Evolutionary conservation across 1,284 basidiomycete genomes (phyloP).

Genomic region (Cutaneotrichosporon cyanovorans): DNA sequence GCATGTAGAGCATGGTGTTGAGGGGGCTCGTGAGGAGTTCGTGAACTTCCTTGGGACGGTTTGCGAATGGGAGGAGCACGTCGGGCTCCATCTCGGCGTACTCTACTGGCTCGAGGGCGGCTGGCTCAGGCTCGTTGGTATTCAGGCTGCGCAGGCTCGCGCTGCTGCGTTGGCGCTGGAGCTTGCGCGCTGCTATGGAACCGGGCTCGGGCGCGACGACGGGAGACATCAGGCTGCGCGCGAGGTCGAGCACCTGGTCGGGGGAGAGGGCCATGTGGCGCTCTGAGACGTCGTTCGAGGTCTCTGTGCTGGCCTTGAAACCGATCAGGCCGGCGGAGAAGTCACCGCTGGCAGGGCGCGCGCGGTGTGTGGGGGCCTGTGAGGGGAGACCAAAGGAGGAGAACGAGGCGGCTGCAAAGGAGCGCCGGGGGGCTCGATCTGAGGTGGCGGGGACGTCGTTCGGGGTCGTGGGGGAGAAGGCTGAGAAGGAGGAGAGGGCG

Average conservation of each 20-base stretch:
- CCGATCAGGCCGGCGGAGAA: background rate
- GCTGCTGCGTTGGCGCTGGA: constrained; percentile 30
- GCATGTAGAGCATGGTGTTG: constrained; percentile 33
- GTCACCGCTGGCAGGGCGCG: background rate
- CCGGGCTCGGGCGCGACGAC: constrained; percentile 27
- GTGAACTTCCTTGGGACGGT: constrained; percentile 35
- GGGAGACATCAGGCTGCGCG: constrained; percentile 31
- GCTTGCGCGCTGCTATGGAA: constrained; percentile 18
- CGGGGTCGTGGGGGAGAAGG: background rate
- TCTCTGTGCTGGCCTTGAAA: background rate
- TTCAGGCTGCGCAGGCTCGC: constrained; percentile 3
- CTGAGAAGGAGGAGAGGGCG: constrained; percentile 18
- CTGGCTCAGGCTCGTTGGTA: constrained; percentile 14
- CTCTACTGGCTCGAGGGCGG: constrained; percentile 44
- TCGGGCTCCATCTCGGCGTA: constrained; percentile 43
- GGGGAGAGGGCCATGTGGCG: constrained; percentile 30
- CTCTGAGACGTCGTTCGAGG: background rate
- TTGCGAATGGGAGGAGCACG: constrained; percentile 39
- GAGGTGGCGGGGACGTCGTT: constrained; percentile 26
- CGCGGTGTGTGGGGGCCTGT: constrained; percentile 13
- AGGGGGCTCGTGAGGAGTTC: constrained; percentile 31
- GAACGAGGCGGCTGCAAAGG: constrained; percentile 35
- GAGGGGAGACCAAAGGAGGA: constrained; percentile 21
- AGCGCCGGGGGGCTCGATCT: constrained; percentile 26
- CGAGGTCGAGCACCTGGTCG: constrained; percentile 39